Conservation (phyloP, 2,329 filamentous ascomycete genomes). For the Harringtonia aguacate region DNA sequence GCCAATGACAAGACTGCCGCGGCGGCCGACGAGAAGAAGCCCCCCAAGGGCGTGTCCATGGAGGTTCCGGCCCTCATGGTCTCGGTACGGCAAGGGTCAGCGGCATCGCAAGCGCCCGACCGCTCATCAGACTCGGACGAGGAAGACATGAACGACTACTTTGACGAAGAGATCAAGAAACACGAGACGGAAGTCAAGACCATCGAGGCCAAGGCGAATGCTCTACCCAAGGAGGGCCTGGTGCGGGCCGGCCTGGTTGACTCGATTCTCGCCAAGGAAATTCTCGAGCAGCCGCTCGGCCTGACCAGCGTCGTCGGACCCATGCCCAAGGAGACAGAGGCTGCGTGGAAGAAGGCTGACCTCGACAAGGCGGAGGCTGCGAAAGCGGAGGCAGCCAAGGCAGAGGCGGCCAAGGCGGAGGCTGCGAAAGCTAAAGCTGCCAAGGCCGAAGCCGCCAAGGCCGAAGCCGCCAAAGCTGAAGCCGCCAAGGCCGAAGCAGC, state of each 20-base stretch:
- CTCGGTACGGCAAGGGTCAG: conserved; percentile 6
- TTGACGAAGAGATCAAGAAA: conserved; percentile 41
- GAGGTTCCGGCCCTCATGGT: conserved; percentile 4
- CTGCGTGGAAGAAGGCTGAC: conserved; percentile 11
- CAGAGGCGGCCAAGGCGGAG: neutral
- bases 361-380: neutral
- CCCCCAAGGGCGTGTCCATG: neutral
- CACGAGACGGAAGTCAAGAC: conserved; percentile 37
- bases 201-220: conserved; percentile 27
- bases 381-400: neutral
- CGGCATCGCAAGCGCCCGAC: neutral
- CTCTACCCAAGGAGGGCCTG: conserved; percentile 30
- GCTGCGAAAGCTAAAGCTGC: neutral
- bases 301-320: conserved; percentile 31
- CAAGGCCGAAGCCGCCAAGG: neutral
- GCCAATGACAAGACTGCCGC: too few relatives aligned
- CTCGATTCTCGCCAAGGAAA: conserved; percentile 35
- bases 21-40: neutral
- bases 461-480: too few relatives aligned
- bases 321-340: conserved; percentile 23
- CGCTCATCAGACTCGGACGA: conserved; percentile 41
- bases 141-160: conserved; percentile 47
- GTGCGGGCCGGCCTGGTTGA: conserved; percentile 32
- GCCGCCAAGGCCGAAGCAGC: conserved; percentile 1
- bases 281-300: conserved; percentile 33